phyloP scores from a whole-genome alignment of 75 land plant genomes.

The Azolla pinnata region DNA sequence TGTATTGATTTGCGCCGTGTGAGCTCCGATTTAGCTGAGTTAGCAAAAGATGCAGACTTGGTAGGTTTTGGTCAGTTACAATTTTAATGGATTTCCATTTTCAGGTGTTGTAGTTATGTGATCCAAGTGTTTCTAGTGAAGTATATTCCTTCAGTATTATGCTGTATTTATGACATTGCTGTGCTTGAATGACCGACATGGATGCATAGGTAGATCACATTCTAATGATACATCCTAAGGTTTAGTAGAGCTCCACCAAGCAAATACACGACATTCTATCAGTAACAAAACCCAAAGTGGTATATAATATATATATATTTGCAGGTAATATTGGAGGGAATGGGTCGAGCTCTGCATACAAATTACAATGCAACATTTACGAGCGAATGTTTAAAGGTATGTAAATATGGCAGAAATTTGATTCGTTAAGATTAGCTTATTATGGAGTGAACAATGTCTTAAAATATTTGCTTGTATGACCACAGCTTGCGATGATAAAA shows the following conservation, averaged over 20 bases:
- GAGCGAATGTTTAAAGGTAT: conserved; percentile 83
- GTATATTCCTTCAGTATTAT: too few relatives aligned
- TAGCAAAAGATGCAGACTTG: conserved; percentile 93
- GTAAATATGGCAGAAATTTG: background rate
- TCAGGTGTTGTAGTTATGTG: background rate
- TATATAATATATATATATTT: too few relatives aligned
- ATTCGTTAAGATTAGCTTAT: background rate
- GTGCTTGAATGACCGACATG: too few relatives aligned
- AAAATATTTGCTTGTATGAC: background rate
- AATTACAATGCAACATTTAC: conserved; percentile 87
- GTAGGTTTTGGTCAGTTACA: conserved; percentile 17
- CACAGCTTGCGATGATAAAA: conserved; percentile 95
- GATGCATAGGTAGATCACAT: too few relatives aligned
- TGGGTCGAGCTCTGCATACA: conserved; percentile 96
- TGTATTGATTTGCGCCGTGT: conserved; percentile 94
- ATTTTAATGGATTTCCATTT: background rate
- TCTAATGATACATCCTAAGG: too few relatives aligned
- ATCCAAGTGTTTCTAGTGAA: too few relatives aligned
- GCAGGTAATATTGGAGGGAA: conserved; percentile 93
- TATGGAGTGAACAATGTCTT: background rate
- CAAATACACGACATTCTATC: too few relatives aligned
- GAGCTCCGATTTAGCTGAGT: conserved; percentile 86
- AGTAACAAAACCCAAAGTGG: background rate
- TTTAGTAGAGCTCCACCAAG: background rate
- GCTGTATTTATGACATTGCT: too few relatives aligned